phyloP scores from a whole-genome alignment of 352 stramenopile genomes.

The Aphanomyces euteiches region DNA sequence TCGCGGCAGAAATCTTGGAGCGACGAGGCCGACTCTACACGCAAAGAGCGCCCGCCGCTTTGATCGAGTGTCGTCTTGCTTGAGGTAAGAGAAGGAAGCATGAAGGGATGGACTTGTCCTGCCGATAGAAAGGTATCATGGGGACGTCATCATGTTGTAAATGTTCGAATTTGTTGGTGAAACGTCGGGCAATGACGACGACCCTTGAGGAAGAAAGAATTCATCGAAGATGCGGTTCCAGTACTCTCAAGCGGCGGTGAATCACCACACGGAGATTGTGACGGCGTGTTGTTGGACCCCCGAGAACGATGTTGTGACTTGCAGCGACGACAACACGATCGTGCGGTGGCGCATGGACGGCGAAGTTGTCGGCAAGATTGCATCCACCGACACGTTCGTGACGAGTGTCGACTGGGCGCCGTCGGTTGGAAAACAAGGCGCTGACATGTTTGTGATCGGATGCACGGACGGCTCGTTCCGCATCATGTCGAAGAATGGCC shows the following conservation, averaged over 20 bases:
- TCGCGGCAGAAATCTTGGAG: too few relatives aligned
- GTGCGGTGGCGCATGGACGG: slow-evolving; percentile 82
- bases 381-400: slow-evolving; percentile 70
- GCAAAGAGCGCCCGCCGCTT: too few relatives aligned
- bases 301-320: slow-evolving; percentile 86
- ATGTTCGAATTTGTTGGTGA: background rate
- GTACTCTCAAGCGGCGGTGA: slow-evolving; percentile 63
- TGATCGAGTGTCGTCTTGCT: too few relatives aligned
- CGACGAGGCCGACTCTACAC: too few relatives aligned
- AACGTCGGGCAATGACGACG: background rate
- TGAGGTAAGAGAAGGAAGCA: too few relatives aligned
- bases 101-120: too few relatives aligned
- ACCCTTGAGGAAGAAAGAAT: background rate
- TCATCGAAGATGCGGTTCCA: slow-evolving; percentile 61
- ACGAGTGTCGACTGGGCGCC: slow-evolving; percentile 78
- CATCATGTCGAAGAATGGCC: slow-evolving; percentile 83
- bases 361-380: slow-evolving; percentile 67
- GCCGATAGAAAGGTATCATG: too few relatives aligned
- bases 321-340: slow-evolving; percentile 81
- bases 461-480: slow-evolving; percentile 90
- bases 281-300: slow-evolving; percentile 83
- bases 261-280: slow-evolving; percentile 79
- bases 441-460: slow-evolving; percentile 82
- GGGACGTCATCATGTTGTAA: too few relatives aligned
- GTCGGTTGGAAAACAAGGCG: slow-evolving; percentile 73